phyloP scores from a whole-genome alignment of 208 protist genomes.

The Baffinella frigidus region DNA sequence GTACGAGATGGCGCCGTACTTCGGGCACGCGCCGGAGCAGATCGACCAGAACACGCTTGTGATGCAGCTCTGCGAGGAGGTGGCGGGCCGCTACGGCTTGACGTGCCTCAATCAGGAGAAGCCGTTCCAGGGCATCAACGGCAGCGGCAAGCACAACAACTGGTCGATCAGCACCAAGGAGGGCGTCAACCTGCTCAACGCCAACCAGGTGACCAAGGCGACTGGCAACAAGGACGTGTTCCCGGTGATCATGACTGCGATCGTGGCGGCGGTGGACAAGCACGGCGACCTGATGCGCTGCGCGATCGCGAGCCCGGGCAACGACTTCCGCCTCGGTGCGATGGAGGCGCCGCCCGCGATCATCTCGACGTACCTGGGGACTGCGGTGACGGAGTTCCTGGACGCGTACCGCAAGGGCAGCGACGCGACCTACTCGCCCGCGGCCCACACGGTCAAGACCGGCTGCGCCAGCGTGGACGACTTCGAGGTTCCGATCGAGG shows the following conservation, averaged over 20 bases:
- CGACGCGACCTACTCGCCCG: not conserved
- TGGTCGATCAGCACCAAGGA: slow-evolving; percentile 77
- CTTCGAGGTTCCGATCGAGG: slow-evolving; percentile 59
- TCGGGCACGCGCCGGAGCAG: slow-evolving; percentile 70
- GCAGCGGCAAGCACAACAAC: slow-evolving; percentile 86
- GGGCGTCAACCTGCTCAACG: slow-evolving; percentile 70
- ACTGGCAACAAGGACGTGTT: slow-evolving; percentile 65
- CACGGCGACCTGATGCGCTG: slow-evolving; percentile 79
- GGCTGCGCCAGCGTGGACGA: not conserved
- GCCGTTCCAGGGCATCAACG: slow-evolving; percentile 80
- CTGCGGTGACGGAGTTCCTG: slow-evolving; percentile 71
- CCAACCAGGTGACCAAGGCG: slow-evolving; percentile 57
- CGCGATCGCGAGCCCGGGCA: slow-evolving; percentile 76
- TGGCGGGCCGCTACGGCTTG: slow-evolving; percentile 71
- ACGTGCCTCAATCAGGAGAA: slow-evolving; percentile 82
- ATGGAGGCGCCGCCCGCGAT: slow-evolving; percentile 84
- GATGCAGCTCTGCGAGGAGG: slow-evolving; percentile 73
- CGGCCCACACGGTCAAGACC: not conserved
- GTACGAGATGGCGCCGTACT: slow-evolving; percentile 83
- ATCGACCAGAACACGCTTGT: slow-evolving; percentile 75
- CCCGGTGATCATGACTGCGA: slow-evolving; percentile 67
- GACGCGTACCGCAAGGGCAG: slow-evolving; percentile 26
- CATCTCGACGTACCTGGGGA: slow-evolving; percentile 81
- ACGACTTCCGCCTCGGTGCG: slow-evolving; percentile 82
- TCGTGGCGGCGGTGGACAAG: slow-evolving; percentile 73